A percentile compares a stretch with the other conserved stretches of the same genome.
phyloP scores from a whole-genome alignment of 495 filamentous ascomycete species.

The Penicillium macrosclerotiorum region DNA sequence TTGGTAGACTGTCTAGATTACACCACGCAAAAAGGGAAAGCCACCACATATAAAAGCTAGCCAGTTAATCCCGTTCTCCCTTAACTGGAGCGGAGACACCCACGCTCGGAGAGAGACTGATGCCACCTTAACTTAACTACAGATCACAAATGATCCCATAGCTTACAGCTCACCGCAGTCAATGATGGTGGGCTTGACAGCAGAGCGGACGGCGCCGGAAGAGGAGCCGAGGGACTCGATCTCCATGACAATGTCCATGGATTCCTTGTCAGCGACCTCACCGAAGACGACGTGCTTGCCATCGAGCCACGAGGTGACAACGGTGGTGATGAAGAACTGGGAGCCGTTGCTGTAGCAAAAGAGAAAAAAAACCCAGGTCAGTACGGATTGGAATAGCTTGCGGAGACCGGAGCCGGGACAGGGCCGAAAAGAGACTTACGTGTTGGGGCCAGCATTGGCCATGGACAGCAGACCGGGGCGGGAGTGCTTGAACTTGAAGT shows the following conservation, averaged over 20 bases:
- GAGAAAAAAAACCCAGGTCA: background rate
- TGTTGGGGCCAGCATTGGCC: slow-evolving; percentile 89
- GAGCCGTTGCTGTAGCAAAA: slow-evolving; percentile 80
- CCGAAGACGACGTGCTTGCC: slow-evolving; percentile 99
- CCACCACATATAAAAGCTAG: slow-evolving; percentile 14
- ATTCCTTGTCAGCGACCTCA: slow-evolving; percentile 71
- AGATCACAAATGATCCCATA: slow-evolving; percentile 6
- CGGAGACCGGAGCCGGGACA: background rate
- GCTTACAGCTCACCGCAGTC: slow-evolving; percentile 55
- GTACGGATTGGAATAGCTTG: slow-evolving; percentile 1
- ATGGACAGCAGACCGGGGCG: slow-evolving; percentile 90
- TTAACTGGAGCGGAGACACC: slow-evolving; percentile 1
- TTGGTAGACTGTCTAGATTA: slow-evolving; percentile 29
- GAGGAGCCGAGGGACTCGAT: slow-evolving; percentile 69
- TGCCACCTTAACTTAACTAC: slow-evolving; percentile 10
- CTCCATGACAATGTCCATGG: slow-evolving; percentile 63
- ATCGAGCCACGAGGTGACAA: slow-evolving; percentile 87
- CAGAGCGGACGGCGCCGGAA: slow-evolving; percentile 60
- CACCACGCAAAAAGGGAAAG: slow-evolving; percentile 17
- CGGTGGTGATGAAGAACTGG: slow-evolving; percentile 98
- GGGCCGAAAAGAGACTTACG: slow-evolving; percentile 58
- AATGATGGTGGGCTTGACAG: slow-evolving; percentile 66
- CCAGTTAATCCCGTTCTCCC: background rate
- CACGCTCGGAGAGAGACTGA: slow-evolving; percentile 19
- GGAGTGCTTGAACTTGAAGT: slow-evolving; percentile 81